Percentiles rank a stretch among this genome's conserved stretches.
phyloP scores from a whole-genome alignment of 1,284 basidiomycete genomes.

The Thelephora terrestris region DNA sequence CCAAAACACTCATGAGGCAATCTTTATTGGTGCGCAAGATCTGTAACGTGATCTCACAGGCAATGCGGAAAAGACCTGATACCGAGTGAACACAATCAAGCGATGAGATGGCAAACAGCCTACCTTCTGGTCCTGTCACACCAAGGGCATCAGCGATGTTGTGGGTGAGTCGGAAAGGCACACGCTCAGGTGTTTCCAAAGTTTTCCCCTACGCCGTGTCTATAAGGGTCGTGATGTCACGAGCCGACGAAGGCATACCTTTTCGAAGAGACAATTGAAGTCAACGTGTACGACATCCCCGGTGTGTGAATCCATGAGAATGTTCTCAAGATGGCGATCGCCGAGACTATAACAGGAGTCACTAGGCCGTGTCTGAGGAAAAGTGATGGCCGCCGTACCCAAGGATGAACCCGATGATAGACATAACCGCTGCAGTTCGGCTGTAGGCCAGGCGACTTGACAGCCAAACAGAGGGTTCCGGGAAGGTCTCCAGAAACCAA shows the following conservation, averaged over 20 bases:
- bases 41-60: slow-evolving; percentile 87
- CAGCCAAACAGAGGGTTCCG: slow-evolving; percentile 94
- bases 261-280: slow-evolving; percentile 97
- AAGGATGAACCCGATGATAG: slow-evolving; percentile 96
- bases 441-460: slow-evolving; percentile 80
- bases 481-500: slow-evolving; percentile 96
- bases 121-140: slow-evolving; percentile 88
- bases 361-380: slow-evolving; percentile 1
- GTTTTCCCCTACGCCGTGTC: slow-evolving; percentile 58
- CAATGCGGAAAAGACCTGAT: slow-evolving; percentile 81
- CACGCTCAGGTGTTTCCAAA: slow-evolving; percentile 85
- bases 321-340: slow-evolving; percentile 96
- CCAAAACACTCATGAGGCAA: slow-evolving; percentile 91
- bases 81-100: neutral
- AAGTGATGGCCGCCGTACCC: slow-evolving; percentile 50
- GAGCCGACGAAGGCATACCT: slow-evolving; percentile 34
- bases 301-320: slow-evolving; percentile 80
- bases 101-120: neutral
- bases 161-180: slow-evolving; percentile 93
- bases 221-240: slow-evolving; percentile 1
- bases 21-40: slow-evolving; percentile 89
- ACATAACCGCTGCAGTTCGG: slow-evolving; percentile 94
- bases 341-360: slow-evolving; percentile 61
- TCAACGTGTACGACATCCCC: slow-evolving; percentile 97
- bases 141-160: slow-evolving; percentile 93